Base-by-base conservation (phyloP, 257 asterid species). In the Rubia yunnanensis region DNA sequence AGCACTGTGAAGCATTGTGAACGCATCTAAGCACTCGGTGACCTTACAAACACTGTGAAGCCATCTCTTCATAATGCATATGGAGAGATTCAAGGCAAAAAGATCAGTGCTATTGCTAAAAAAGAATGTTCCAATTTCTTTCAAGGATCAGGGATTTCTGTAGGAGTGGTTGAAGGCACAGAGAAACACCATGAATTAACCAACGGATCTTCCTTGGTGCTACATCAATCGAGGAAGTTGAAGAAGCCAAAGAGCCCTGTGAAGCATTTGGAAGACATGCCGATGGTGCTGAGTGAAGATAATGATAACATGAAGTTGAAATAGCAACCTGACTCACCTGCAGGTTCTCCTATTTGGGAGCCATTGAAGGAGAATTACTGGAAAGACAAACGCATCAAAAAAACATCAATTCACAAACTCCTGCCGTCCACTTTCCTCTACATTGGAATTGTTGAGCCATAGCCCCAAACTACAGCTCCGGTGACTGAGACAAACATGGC, bases 121-220 rank as follows among this genome's bases (percentile, higher is more conserved):
- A 69, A 74, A 77, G 50, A 73, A 61, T 18, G 39, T 70, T 44
- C 77, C 83, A 26, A 63, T 66, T 66, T 71, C 74, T 63, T 27
- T 80, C 32, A 72, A 65, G 55, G 88, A 85, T 46, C 94, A 92
- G 80, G 50, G 83, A 4, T 92, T 83, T 65, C 72, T 90, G 66
- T 96, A 82, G 54, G 80, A 85, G 73, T 94, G 97, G 79, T 75
- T 86, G 57, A 78, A 77, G 80, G 91, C 94, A 23, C 88, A 83
- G 72, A 77, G 49, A 59, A 79, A 65, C 52, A 63, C 56, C 10
- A 64, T 81, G 71, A 85, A 82, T 60, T 67, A 50, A 60, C 69
- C 50, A 81, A 77, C 70, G 85, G 73, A 50, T 76, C 85, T 62
- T 54, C 80, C 30, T 56, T 5, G 66, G 82, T 67, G 15, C 60